phyloP scores from a whole-genome alignment of 257 asterid genomes.

The Ilex asprella region DNA sequence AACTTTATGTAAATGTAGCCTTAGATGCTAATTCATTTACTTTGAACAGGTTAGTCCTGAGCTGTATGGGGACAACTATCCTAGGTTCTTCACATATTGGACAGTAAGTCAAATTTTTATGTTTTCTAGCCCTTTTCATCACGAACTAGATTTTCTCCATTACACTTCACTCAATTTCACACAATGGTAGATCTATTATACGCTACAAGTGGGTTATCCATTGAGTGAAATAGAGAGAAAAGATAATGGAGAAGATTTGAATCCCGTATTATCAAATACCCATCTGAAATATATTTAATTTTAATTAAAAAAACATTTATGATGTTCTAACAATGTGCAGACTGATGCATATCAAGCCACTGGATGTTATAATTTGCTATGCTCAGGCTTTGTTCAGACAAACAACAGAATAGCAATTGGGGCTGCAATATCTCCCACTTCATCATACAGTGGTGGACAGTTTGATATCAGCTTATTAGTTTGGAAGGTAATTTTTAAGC shows the following conservation, averaged over 20 bases:
- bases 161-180: too few relatives aligned
- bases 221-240: too few relatives aligned
- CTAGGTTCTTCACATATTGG: slow-evolving; percentile 94
- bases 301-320: not conserved
- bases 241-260: too few relatives aligned
- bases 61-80: slow-evolving; percentile 77
- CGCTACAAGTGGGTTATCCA: too few relatives aligned
- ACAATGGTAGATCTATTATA: too few relatives aligned
- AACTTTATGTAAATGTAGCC: not conserved
- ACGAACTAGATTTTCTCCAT: too few relatives aligned
- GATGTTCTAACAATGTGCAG: slow-evolving; percentile 26
- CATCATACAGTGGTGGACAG: slow-evolving; percentile 71
- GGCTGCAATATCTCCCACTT: slow-evolving; percentile 87
- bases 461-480: slow-evolving; percentile 76
- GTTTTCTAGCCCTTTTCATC: too few relatives aligned
- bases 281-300: too few relatives aligned
- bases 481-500: slow-evolving; percentile 65
- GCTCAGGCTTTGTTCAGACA: slow-evolving; percentile 92
- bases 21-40: slow-evolving; percentile 18
- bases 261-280: too few relatives aligned
- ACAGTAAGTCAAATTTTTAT: slow-evolving; percentile 51
- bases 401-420: slow-evolving; percentile 77
- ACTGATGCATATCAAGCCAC: slow-evolving; percentile 91
- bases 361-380: slow-evolving; percentile 84
- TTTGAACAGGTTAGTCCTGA: slow-evolving; percentile 78